Evolutionary conservation across 192 early-diverging fungal genomes (phyloP).

Genomic region (Backusella parvicylindrica): DNA sequence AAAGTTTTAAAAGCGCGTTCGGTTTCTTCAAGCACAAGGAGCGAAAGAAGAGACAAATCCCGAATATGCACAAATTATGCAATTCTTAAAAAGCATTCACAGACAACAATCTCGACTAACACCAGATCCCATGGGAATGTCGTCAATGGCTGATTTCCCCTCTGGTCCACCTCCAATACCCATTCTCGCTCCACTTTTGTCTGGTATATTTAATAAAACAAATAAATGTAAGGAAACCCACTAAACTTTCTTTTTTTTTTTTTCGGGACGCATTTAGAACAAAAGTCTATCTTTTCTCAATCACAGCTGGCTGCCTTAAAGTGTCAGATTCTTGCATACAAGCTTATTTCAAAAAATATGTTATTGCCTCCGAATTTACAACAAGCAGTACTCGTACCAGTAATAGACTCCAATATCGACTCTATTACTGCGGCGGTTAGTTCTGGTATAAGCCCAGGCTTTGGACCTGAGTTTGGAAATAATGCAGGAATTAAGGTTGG

Average conservation of each 20-base stretch:
- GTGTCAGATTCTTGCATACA: slow-evolving; percentile 82
- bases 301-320: slow-evolving; percentile 70
- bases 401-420: background rate
- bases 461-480: background rate
- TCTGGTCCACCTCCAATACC: background rate
- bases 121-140: background rate
- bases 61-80: slow-evolving; percentile 72
- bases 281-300: slow-evolving; percentile 40
- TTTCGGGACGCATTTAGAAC: background rate
- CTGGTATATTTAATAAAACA: background rate
- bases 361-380: slow-evolving; percentile 69
- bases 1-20: slow-evolving; percentile 22
- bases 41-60: slow-evolving; percentile 76
- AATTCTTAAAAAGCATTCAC: slow-evolving; percentile 49
- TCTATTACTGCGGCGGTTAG: background rate
- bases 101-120: slow-evolving; percentile 21
- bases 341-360: slow-evolving; percentile 74
- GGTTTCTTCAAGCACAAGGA: slow-evolving; percentile 58
- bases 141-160: background rate
- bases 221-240: background rate
- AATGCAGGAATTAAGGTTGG: too few species aligned
- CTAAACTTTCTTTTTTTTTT: background rate
- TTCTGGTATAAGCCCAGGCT: background rate
- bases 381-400: slow-evolving; percentile 56
- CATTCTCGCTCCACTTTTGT: background rate